Percentiles rank a stretch among this genome's conserved stretches.
Evolutionary conservation across 2,329 filamentous ascomycete genomes (phyloP).

Genomic region (Chaetomiaceae sp.): DNA sequence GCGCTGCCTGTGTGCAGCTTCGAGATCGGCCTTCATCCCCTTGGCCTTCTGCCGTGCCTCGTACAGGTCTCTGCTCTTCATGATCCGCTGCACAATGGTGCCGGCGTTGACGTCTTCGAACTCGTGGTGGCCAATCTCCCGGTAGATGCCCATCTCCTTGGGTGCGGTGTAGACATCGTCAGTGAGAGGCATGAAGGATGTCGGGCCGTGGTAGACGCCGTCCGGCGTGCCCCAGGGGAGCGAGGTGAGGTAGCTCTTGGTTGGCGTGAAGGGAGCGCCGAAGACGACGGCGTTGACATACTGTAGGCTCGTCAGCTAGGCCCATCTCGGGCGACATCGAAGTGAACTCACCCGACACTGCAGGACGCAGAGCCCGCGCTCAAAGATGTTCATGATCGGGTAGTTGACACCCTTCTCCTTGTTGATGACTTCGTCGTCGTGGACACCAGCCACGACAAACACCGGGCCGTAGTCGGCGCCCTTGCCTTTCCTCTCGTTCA

Average conservation of each 20-base stretch:
- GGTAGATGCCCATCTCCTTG: constrained; percentile 80
- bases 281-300: constrained; percentile 87
- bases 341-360: constrained; percentile 72
- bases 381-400: constrained; percentile 99
- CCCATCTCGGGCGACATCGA: neutral
- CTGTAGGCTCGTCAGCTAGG: constrained; percentile 39
- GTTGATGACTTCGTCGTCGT: constrained; percentile 94
- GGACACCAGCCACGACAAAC: constrained; percentile 88
- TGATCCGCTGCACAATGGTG: constrained; percentile 85
- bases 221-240: constrained; percentile 71
- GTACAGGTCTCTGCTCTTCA: constrained; percentile 81
- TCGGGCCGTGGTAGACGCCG: constrained; percentile 94
- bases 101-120: constrained; percentile 88
- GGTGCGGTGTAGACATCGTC: constrained; percentile 78
- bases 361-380: constrained; percentile 89
- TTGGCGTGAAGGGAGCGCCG: constrained; percentile 82
- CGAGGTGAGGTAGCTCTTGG: constrained; percentile 68
- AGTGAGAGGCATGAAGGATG: constrained; percentile 76
- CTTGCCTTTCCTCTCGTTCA: constrained; percentile 58
- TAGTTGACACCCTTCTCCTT: constrained; percentile 97
- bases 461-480: constrained; percentile 74
- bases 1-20: constrained; percentile 59
- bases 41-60: constrained; percentile 89
- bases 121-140: constrained; percentile 68
- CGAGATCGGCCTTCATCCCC: constrained; percentile 75